Base-by-base conservation (phyloP, 2,329 filamentous ascomycete genomes). In the Phaeosphaeriaceae sp. region DNA sequence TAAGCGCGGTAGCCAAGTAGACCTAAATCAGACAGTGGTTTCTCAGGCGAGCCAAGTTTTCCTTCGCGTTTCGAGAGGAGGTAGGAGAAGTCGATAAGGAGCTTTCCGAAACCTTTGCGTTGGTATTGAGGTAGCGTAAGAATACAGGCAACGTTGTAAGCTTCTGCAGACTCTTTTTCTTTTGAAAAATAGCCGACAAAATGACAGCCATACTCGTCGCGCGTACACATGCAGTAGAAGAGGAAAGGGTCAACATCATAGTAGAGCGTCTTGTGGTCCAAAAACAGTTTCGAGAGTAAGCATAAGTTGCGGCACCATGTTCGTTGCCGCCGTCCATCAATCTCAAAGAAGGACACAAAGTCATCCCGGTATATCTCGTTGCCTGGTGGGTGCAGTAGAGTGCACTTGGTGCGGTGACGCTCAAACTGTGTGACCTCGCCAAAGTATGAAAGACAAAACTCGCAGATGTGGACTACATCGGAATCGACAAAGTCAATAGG, bases 141-240 rank as follows among this genome's bases (percentile, higher is more conserved):
- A 71, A 99, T 99, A 83, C 95, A 99, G 4, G 94, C 95, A 26
- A 99, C 88, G 69, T 99, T 99, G 82, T 97, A 99, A 23, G 90
- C 91, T 65, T 99, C 95, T 0, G 92, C 92, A 32, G 89, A 93
- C 74, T 99, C 94, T 63, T 99, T 99, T 74, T 99, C 94, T 72
- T 99, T 99, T 47, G 90, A 96, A 74, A 99, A 99, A 71, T 97
- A 99, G n/a, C 94, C 94, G n/a, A 99, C 90, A 41, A 99, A 83
- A 68, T 97, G 94, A 65, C 89, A 94, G 12, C 94, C 94, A 63
- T 92, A 87, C 41, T 96, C 91, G 57, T 92, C 90, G 60, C 89
- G 86, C 33, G 87, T 88, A 20, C 90, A 90, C 93, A 99, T 97
- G 73, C 96, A 93, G 75, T 99, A 99, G 78, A 99, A 99, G 29